Evolutionary conservation across 164 flowering plant species (phyloP).

Genomic region (Magnolia changhungtana): DNA sequence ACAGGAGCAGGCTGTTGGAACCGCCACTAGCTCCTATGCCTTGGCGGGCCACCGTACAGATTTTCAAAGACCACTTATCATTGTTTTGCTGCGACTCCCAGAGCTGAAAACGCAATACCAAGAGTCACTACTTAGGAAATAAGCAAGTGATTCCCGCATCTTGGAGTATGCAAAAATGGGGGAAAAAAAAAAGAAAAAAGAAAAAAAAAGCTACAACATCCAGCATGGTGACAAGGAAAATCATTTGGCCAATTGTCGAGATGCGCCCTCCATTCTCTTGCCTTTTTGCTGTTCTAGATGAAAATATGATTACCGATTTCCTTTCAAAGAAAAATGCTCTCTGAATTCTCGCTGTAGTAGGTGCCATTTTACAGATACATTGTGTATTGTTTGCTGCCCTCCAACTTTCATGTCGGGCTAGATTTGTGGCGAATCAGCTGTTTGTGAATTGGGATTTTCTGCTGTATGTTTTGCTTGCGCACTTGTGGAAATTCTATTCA

Average conservation of each 20-base stretch:
- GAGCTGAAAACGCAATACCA: background rate
- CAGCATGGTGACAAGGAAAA: background rate
- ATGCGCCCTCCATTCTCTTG: background rate
- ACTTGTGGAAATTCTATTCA: background rate
- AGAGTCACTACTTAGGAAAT: background rate
- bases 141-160: background rate
- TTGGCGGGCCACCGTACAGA: background rate
- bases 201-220: background rate
- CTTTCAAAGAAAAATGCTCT: background rate
- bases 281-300: background rate
- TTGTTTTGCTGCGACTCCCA: constrained; percentile 5
- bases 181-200: too few relatives aligned
- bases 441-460: background rate
- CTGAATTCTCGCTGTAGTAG: background rate
- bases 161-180: background rate
- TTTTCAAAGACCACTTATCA: background rate
- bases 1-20: constrained; percentile 7
- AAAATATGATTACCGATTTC: background rate
- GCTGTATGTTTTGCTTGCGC: background rate
- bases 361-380: background rate
- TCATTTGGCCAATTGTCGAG: background rate
- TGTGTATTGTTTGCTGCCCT: background rate
- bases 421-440: background rate
- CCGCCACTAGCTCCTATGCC: background rate
- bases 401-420: background rate